Percentiles rank a stretch among this genome's conserved stretches.
Conservation (phyloP, 2,329 filamentous ascomycete genomes). For the Pseudocercospora vitis region DNA sequence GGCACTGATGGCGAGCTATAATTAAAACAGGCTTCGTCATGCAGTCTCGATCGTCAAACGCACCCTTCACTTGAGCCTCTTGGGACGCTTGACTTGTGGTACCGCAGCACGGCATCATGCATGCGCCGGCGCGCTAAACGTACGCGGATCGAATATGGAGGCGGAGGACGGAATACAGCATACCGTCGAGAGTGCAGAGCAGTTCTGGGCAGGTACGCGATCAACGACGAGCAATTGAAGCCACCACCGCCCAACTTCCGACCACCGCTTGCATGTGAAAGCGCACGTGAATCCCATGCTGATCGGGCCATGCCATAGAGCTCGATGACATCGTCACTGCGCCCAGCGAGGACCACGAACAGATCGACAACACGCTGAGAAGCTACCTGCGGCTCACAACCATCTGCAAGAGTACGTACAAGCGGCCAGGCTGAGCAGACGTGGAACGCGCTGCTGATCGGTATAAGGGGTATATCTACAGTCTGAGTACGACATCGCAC, state of each 20-base stretch:
- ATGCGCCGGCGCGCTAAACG: conserved; percentile 4
- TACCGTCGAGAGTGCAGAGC: conserved; percentile 73
- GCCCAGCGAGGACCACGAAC: conserved; percentile 58
- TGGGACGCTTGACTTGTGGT: not conserved
- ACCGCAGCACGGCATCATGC: conserved; percentile 5
- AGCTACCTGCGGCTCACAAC: conserved; percentile 78
- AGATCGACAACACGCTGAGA: conserved; percentile 82
- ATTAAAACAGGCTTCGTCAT: not conserved
- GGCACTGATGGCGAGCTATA: no score
- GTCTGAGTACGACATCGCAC: conserved; percentile 75
- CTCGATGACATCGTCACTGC: conserved; percentile 62
- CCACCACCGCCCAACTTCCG: not conserved
- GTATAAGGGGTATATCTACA: conserved; percentile 65
- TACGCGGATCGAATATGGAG: conserved; percentile 44
- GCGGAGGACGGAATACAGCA: conserved; percentile 61
- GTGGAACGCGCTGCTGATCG: conserved; percentile 19
- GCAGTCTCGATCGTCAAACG: not conserved
- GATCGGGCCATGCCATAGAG: conserved; percentile 48
- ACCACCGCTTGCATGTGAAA: conserved; percentile 2
- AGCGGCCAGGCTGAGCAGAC: not conserved
- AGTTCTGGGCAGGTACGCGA: conserved; percentile 79
- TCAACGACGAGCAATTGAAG: not conserved
- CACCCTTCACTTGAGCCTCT: not conserved
- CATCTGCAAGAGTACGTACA: conserved; percentile 61
- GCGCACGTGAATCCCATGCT: conserved; percentile 15